These are phyloP conservation scores for Peronospora belbahrii DNA, from an alignment of 352 stramenopile species.

Conservation along the genomic window DNA sequence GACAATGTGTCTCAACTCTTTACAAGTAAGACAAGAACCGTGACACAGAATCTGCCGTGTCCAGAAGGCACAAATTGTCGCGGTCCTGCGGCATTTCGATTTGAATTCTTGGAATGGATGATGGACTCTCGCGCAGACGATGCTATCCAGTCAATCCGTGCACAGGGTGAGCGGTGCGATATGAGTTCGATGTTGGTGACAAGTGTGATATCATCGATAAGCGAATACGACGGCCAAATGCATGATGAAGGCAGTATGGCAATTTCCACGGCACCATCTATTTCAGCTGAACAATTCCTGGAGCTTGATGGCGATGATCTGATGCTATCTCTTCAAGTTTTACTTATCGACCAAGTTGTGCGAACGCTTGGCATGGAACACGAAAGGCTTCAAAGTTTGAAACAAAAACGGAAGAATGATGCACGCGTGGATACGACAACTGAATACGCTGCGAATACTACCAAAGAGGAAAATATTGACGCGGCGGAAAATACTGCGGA, in stretches of 20 bases:
- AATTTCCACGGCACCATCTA: conserved; percentile 1
- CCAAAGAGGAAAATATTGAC: conserved; percentile 11
- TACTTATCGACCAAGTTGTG: conserved; percentile 78
- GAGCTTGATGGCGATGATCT: conserved; percentile 54
- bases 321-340: conserved; percentile 72
- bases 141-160: conserved; percentile 54
- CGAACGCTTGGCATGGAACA: conserved; percentile 45
- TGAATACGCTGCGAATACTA: background rate
- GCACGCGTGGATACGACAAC: background rate
- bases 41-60: conserved; percentile 66
- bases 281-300: conserved; percentile 51
- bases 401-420: conserved; percentile 22
- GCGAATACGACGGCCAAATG: conserved; percentile 24
- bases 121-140: conserved; percentile 64
- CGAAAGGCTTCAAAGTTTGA: conserved; percentile 33
- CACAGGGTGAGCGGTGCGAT: conserved; percentile 61
- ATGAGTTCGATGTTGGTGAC: conserved; percentile 61
- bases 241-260: background rate
- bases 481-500: background rate
- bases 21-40: conserved; percentile 54
- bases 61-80: conserved; percentile 65
- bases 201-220: conserved; percentile 38
- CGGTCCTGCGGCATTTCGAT: conserved; percentile 55
- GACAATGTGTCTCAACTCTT: conserved; percentile 74
- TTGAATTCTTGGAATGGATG: conserved; percentile 81